Evolutionary conservation across 2,329 filamentous ascomycete genomes (phyloP).

Genomic region (Nemania sp.): DNA sequence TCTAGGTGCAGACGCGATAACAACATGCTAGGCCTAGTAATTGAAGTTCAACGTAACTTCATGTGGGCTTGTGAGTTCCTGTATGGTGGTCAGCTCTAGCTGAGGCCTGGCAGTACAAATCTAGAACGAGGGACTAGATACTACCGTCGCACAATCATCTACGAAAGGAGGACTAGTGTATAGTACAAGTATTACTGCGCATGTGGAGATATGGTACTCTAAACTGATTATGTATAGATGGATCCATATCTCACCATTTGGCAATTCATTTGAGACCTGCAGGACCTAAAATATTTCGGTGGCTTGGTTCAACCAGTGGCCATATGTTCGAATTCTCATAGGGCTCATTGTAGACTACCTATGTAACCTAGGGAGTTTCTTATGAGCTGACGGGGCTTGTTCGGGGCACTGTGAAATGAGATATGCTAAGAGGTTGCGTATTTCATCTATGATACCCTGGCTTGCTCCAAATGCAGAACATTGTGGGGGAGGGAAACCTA

Average conservation of each 20-base stretch:
- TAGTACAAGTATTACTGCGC: too few relatives aligned
- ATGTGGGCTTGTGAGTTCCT: not conserved
- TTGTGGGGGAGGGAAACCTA: too few relatives aligned
- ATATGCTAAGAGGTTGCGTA: too few relatives aligned
- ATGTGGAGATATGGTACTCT: not conserved
- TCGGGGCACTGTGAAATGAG: not conserved
- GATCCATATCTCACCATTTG: too few relatives aligned
- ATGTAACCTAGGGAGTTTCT: too few relatives aligned
- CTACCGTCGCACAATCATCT: not conserved
- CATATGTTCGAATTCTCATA: not conserved
- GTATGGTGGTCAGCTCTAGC: conserved; percentile 10
- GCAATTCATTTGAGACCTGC: not conserved
- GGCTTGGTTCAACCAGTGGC: not conserved
- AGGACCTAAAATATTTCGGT: not conserved
- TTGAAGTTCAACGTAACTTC: not conserved
- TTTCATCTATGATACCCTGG: too few relatives aligned
- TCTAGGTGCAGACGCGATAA: too few relatives aligned
- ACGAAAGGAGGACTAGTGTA: too few relatives aligned
- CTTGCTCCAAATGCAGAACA: too few relatives aligned
- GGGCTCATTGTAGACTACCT: not conserved
- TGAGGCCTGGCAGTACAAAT: not conserved
- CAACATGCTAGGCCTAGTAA: too few relatives aligned
- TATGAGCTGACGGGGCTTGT: not conserved
- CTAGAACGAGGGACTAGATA: not conserved
- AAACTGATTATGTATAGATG: too few relatives aligned